These are phyloP conservation scores for Excoecaria agallocha DNA, from an alignment of 345 rosid genomes.

Conservation along the genomic window DNA sequence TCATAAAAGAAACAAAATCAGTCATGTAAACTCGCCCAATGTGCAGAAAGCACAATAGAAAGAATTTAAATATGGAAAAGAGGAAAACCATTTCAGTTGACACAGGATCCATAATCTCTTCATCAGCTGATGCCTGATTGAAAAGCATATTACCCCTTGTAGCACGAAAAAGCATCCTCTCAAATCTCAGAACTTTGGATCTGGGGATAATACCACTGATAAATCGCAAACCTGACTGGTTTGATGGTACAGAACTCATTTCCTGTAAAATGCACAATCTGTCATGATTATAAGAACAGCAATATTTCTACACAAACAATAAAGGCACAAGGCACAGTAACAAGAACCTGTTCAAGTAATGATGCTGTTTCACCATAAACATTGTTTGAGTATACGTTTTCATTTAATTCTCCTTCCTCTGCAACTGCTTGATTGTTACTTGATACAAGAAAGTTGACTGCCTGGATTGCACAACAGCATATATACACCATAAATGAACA, in stretches of 20 bases:
- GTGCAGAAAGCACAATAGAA: background rate
- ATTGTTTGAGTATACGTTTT: conserved; percentile 53
- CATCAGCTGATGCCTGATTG: conserved; percentile 85
- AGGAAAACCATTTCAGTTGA: conserved; percentile 74
- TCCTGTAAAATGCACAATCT: conserved; percentile 49
- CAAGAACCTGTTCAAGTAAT: conserved; percentile 74
- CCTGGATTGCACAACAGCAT: conserved; percentile 42
- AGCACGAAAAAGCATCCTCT: conserved; percentile 94
- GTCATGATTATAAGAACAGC: conserved; percentile 17
- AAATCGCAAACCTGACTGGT: conserved; percentile 80
- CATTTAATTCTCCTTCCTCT: conserved; percentile 75
- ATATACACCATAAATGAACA: background rate
- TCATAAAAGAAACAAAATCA: conserved; percentile 10
- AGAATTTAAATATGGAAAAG: conserved; percentile 1
- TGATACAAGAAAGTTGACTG: conserved; percentile 77
- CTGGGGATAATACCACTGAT: conserved; percentile 82
- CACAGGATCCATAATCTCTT: conserved; percentile 87
- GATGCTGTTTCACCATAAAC: conserved; percentile 53
- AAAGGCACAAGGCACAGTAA: conserved; percentile 16
- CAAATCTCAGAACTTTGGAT: conserved; percentile 68
- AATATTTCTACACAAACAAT: conserved; percentile 21
- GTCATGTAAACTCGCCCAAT: background rate
- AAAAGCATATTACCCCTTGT: conserved; percentile 99
- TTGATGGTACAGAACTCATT: conserved; percentile 55
- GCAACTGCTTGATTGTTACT: conserved; percentile 58